Evolutionary conservation across 306 rosid species (phyloP).

Genomic region (Cicer arietinum): DNA sequence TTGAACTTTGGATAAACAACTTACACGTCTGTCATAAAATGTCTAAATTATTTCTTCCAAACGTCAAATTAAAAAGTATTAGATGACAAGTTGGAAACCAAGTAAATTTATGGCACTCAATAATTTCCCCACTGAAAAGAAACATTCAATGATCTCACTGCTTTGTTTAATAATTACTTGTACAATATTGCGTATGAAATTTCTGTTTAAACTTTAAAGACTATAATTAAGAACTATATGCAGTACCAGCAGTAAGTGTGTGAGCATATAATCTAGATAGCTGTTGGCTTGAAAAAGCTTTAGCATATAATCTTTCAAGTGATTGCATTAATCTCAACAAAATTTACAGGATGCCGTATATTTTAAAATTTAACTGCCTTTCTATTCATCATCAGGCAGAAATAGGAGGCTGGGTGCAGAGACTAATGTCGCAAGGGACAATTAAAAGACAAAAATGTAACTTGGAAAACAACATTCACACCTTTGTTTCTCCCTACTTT

Average conservation of each 20-base stretch:
- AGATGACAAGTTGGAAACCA: not conserved
- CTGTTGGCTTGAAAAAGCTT: not conserved
- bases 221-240: not conserved
- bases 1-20: not conserved
- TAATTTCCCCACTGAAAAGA: not conserved
- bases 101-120: not conserved
- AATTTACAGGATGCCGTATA: slow-evolving; percentile 51
- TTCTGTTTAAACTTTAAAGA: not conserved
- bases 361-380: slow-evolving; percentile 38
- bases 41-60: not conserved
- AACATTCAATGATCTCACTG: not conserved
- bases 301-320: not conserved
- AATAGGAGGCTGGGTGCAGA: slow-evolving; percentile 34
- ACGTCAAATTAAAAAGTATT: not conserved
- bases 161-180: not conserved
- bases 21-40: not conserved
- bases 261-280: not conserved
- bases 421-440: slow-evolving; percentile 16
- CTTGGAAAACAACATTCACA: slow-evolving; percentile 11
- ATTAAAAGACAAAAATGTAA: slow-evolving; percentile 13
- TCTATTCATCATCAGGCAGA: slow-evolving; percentile 12
- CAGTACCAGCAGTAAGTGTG: not conserved
- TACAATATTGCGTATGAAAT: not conserved
- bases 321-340: slow-evolving; percentile 52
- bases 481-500: slow-evolving; percentile 11